Evolutionary conservation across 2,329 filamentous ascomycete species (phyloP).

Genomic region (Colletotrichum neosansevieriae): DNA sequence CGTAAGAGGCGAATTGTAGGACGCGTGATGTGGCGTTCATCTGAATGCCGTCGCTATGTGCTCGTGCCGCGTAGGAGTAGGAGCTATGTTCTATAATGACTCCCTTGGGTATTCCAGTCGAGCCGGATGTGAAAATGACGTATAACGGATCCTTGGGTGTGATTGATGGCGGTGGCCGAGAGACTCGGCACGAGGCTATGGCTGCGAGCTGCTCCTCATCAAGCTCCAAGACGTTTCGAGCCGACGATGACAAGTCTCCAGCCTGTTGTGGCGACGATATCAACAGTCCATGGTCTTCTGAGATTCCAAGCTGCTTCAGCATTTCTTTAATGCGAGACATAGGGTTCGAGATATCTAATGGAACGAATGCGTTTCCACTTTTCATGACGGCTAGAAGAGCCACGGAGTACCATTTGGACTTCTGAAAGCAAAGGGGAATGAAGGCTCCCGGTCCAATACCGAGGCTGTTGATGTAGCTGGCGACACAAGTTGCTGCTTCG

Average conservation of each 20-base stretch:
- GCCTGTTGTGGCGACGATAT: constrained; percentile 11
- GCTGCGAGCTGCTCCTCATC: neutral
- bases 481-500: constrained; percentile 8
- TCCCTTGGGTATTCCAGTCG: constrained; percentile 44
- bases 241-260: neutral
- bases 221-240: neutral
- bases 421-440: constrained; percentile 47
- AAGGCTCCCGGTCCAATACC: constrained; percentile 42
- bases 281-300: neutral
- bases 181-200: neutral
- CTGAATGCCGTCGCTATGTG: constrained; percentile 6
- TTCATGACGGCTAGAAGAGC: constrained; percentile 49
- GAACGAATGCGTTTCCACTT: constrained; percentile 48
- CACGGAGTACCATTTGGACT: constrained; percentile 45
- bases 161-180: neutral
- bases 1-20: constrained; percentile 63
- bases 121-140: constrained; percentile 44
- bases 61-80: constrained; percentile 41
- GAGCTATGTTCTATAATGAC: constrained; percentile 29
- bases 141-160: constrained; percentile 30
- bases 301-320: constrained; percentile 7
- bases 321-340: constrained; percentile 1
- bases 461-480: constrained; percentile 11
- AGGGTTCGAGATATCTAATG: constrained; percentile 44
- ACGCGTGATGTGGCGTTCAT: neutral